Base-by-base conservation (phyloP, 179 eudicot species). In the Silene noctiflora region DNA sequence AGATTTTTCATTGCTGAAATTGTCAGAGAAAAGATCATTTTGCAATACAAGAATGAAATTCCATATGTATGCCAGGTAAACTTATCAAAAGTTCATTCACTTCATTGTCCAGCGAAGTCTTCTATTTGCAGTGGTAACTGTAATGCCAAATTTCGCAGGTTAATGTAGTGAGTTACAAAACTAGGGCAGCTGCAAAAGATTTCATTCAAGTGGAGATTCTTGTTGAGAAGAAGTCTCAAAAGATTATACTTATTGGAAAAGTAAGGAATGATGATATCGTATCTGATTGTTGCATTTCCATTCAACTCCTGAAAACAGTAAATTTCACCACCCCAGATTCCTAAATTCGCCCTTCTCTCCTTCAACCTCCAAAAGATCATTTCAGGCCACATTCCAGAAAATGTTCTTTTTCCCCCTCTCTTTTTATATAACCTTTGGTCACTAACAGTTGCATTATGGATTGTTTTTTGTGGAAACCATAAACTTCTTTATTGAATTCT, bases 1-100 rank as follows among this genome's bases (percentile, higher is more conserved):
- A 92, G 99, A 85, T 95, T 95, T 81, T 94, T 95, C 76, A 91
- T 95, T 0, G 95, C 78, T 75, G 99, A 95, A 85, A 95, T 95
- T 39, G 86, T 95, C 75, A 84, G 99, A 78, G 99, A 95, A 77
- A 95, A 95, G 85, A 95, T 95, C 77, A 93, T 93, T 71, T 79
- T 93, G 83, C 99, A 95, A 81, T 95, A 89, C 79, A 93, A 94
- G 51, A 86, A 95, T 79, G 99, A 95, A 89, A 88, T 95, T 83
- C 99, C 99, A 60, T 95, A 95, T 75, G 97, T 97, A 63, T 89
- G 92, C 75, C 99, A 95, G 98, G 98, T 91, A 75, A 66, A 68
- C 22, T 21, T 71, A 13, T 12, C 75, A 5, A 35, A 35, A 25
- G 55, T 62, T 58, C n/a, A 22, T 24, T 69, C 59, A 39, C 44